phyloP scores from a whole-genome alignment of 306 rosid species.

The Begonia loranthoides region DNA sequence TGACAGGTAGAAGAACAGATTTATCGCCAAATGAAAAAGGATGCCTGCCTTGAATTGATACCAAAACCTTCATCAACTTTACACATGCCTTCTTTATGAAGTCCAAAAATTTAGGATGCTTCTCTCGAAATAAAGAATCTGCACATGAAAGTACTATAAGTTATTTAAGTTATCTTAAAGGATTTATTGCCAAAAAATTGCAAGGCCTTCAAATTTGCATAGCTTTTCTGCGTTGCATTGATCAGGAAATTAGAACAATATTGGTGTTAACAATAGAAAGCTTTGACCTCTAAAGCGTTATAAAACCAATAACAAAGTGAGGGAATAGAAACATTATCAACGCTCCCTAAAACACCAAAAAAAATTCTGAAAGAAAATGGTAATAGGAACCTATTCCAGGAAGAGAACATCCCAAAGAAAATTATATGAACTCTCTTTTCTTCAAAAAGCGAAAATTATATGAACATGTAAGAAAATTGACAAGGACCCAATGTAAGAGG shows the following conservation, averaged over 20 bases:
- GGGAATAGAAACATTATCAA: too few species aligned
- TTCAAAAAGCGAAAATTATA: too few species aligned
- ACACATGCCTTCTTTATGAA: conserved; percentile 68
- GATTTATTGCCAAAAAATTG: background rate
- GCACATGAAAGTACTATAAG: conserved; percentile 18
- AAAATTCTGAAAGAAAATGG: too few species aligned
- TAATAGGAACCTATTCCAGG: too few species aligned
- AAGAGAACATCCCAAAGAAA: too few species aligned
- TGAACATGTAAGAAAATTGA: too few species aligned
- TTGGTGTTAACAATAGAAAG: background rate
- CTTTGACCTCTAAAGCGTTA: background rate
- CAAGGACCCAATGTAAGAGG: too few species aligned
- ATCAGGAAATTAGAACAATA: background rate
- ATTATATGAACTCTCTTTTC: too few species aligned
- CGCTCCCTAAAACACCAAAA: too few species aligned
- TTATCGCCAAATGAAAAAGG: conserved; percentile 87
- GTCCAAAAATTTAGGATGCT: conserved; percentile 64
- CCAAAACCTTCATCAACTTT: conserved; percentile 80
- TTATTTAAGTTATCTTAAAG: conserved; percentile 14
- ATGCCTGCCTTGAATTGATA: conserved; percentile 81
- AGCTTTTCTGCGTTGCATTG: conserved; percentile 3
- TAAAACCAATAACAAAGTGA: background rate
- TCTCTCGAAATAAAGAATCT: conserved; percentile 77
- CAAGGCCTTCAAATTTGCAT: too few species aligned
- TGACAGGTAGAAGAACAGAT: conserved; percentile 61